Conservation (phyloP, 192 early-diverging fungal genomes). For the Pilobolus umbonatus region DNA sequence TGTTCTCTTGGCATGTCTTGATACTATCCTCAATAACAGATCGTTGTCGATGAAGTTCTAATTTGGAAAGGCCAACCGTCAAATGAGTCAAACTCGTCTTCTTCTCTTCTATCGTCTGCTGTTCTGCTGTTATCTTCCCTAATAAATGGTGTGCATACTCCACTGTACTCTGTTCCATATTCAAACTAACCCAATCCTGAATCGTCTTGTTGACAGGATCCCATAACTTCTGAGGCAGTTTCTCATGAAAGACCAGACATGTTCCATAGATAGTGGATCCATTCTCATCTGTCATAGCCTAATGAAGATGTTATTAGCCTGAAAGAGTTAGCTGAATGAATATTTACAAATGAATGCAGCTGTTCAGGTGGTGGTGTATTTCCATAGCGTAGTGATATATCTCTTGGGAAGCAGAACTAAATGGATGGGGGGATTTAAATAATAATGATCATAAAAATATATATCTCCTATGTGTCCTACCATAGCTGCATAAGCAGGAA, state of each 20-base stretch:
- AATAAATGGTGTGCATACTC: conserved; percentile 33
- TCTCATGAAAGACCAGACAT: conserved; percentile 28
- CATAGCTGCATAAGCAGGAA: conserved; percentile 31
- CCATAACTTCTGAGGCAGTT: conserved; percentile 8
- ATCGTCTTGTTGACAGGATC: conserved; percentile 15
- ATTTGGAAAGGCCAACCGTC: not conserved
- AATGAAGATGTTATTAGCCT: not conserved
- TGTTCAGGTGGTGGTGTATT: conserved; percentile 20
- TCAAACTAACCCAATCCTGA: conserved; percentile 13
- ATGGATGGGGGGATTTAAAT: no score
- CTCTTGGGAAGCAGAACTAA: conserved; percentile 37
- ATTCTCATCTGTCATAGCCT: conserved; percentile 33
- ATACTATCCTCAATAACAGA: conserved; percentile 44
- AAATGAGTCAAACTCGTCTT: not conserved
- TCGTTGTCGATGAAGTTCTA: conserved; percentile 26
- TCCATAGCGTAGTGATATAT: conserved; percentile 26
- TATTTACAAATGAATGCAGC: conserved; percentile 34
- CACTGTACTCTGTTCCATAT: conserved; percentile 29
- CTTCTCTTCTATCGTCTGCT: conserved; percentile 1
- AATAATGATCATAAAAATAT: no score
- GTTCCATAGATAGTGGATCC: conserved; percentile 26
- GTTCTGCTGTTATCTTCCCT: conserved; percentile 25
- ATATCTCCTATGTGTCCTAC: conserved; percentile 12
- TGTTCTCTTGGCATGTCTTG: conserved; percentile 48
- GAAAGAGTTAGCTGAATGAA: not conserved